A percentile compares a stretch with the other conserved stretches of the same genome.
Evolutionary conservation across 257 asterid genomes (phyloP).

Genomic region (Nicotiana otophora): DNA sequence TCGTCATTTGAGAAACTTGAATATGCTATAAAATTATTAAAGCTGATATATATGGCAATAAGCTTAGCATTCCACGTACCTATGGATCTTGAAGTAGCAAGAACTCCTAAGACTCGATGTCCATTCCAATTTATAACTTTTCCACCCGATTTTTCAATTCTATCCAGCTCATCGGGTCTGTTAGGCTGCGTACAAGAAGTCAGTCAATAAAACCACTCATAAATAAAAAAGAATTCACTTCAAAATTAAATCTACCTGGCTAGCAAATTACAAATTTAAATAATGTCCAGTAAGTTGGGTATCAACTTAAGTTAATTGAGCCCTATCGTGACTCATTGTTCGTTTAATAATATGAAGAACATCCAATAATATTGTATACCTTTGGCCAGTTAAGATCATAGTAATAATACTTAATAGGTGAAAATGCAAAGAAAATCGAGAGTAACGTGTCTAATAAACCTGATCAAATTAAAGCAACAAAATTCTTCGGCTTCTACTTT

Average conservation of each 20-base stretch:
- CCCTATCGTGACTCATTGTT: background rate
- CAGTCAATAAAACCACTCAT: background rate
- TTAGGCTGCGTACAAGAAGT: conserved; percentile 42
- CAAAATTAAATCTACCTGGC: background rate
- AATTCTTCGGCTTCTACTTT: too few relatives aligned
- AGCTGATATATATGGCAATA: background rate
- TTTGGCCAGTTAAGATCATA: background rate
- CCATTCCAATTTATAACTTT: conserved; percentile 73
- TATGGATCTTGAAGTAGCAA: conserved; percentile 71
- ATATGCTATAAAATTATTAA: too few relatives aligned
- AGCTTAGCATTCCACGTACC: conserved; percentile 27
- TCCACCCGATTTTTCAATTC: conserved; percentile 68
- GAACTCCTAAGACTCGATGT: conserved; percentile 58
- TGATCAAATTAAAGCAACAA: too few relatives aligned
- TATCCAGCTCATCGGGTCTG: conserved; percentile 59
- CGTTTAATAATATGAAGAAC: background rate
- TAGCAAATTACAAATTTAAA: background rate
- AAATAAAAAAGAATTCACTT: background rate
- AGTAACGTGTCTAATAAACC: background rate
- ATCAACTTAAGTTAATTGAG: background rate
- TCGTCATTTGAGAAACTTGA: too few relatives aligned
- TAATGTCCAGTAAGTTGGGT: background rate
- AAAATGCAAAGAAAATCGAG: background rate
- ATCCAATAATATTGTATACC: background rate
- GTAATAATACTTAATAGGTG: background rate